Conservation (phyloP, 805 yeast genomes). For the Kurtzmaniella cleridarum region DNA sequence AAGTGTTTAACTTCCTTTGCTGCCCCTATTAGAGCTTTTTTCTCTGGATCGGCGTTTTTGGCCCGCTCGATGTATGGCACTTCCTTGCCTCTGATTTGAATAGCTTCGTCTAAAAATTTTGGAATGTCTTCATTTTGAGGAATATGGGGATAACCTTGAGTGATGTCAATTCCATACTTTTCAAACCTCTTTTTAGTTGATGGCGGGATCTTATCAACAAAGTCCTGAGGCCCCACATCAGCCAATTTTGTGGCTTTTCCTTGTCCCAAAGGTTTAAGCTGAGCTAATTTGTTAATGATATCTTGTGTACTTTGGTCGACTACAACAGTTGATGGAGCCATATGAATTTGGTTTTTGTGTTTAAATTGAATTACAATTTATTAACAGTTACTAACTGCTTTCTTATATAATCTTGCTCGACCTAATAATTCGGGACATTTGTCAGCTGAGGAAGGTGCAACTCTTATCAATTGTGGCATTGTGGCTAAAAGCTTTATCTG, state of each 20-base stretch:
- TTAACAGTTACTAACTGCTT: too few relatives aligned
- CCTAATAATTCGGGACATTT: too few relatives aligned
- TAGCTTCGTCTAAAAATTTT: slow-evolving; percentile 35
- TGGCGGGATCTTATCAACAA: slow-evolving; percentile 14
- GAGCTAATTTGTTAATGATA: slow-evolving; percentile 11
- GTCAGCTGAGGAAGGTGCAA: too few relatives aligned
- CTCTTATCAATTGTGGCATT: too few relatives aligned
- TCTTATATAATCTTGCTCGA: too few relatives aligned
- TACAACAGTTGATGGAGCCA: background rate
- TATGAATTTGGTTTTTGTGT: background rate
- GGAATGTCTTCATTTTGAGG: slow-evolving; percentile 30
- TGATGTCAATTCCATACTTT: slow-evolving; percentile 30
- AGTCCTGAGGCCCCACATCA: slow-evolving; percentile 5
- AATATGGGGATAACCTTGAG: slow-evolving; percentile 35
- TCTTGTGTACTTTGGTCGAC: slow-evolving; percentile 6
- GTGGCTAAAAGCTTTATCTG: too few relatives aligned
- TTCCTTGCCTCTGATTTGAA: slow-evolving; percentile 28
- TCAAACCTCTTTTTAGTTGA: slow-evolving; percentile 23
- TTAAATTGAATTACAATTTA: background rate
- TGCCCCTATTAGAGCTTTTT: slow-evolving; percentile 34
- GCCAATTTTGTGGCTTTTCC: background rate
- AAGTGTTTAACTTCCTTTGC: slow-evolving; percentile 37
- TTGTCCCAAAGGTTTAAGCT: slow-evolving; percentile 11
- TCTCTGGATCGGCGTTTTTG: slow-evolving; percentile 30
- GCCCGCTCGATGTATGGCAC: slow-evolving; percentile 31